Base-by-base conservation (phyloP, 306 rosid species). In the Adenanthera pavonina region DNA sequence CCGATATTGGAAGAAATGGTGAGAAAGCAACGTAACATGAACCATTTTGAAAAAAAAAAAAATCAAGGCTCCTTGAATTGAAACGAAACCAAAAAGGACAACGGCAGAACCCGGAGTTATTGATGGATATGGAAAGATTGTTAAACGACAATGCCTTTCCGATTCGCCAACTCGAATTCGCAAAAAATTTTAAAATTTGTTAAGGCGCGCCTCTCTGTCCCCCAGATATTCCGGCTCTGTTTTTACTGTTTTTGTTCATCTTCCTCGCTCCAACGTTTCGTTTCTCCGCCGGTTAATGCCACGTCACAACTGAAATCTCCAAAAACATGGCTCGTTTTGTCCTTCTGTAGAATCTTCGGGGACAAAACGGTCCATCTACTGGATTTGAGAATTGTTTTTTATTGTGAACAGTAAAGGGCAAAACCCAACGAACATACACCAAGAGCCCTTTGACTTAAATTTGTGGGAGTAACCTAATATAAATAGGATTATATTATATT, bases 261-360 rank as follows among this genome's bases (percentile, higher is more conserved):
- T 78, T 72, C 70, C 78, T 79, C 72, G 72, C 81, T 73, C 70
- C 54, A 35, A 49, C 67, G 33, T 69, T 41, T 62, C 68, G 69
- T 72, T 38, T 62, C 17, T 52, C n/a, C 38, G 70, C 56, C 7
- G 69, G 38, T 68, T 59, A 51, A 17, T 57, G 89, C 77, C 88
- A 87, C 82, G 84, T 81, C 88, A 81, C 80, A 19, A 54, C 57
- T 59, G 79, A 82, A 75, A 74, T 81, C 85, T 77, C 57, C 8
- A 78, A 52, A 84, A 84, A 51, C 81, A 75, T 81, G 82, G 82
- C 62, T 78, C 71, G 59, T 76, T 84, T 82, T 81, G 78, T 77
- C 72, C 72, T 51, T 79, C 57, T 47, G 30, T 17, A 25, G 54
- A 25, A 53, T n/a, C 51, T 69, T 49, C 3, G 6, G 20, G 71